Conservation (phyloP, 805 yeast species). For the Isabelozyma heimii region DNA sequence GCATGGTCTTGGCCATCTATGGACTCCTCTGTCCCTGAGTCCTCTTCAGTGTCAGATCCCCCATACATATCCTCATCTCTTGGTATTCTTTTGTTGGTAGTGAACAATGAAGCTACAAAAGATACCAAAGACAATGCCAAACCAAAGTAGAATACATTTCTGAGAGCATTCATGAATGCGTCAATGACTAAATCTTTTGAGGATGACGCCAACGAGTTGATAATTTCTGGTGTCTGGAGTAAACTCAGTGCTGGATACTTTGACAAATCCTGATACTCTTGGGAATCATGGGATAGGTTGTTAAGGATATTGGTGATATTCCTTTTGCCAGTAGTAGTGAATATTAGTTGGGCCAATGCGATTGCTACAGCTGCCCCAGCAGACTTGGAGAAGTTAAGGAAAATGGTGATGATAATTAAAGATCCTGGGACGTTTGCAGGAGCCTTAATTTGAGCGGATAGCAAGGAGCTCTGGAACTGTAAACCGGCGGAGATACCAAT, state of each 20-base stretch:
- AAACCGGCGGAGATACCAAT: slow-evolving; percentile 35
- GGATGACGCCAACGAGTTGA: slow-evolving; percentile 20
- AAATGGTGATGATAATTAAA: slow-evolving; percentile 31
- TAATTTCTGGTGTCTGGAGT: slow-evolving; percentile 24
- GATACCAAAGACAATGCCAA: slow-evolving; percentile 33
- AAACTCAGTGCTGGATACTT: slow-evolving; percentile 11
- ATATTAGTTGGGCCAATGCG: slow-evolving; percentile 29
- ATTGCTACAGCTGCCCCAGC: slow-evolving; percentile 32
- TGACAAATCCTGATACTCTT: slow-evolving; percentile 11
- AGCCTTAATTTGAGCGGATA: slow-evolving; percentile 36
- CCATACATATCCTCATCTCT: slow-evolving; percentile 17
- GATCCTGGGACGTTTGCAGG: slow-evolving; percentile 35
- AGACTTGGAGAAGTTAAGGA: slow-evolving; percentile 30
- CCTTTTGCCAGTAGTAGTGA: slow-evolving; percentile 15
- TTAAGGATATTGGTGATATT: slow-evolving; percentile 11
- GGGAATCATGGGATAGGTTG: slow-evolving; percentile 6
- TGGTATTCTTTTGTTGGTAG: slow-evolving; percentile 44
- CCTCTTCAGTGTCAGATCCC: slow-evolving; percentile 7
- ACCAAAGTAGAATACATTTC: slow-evolving; percentile 38
- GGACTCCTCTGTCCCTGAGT: slow-evolving; percentile 2
- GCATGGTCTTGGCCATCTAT: neutral
- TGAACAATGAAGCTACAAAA: slow-evolving; percentile 30
- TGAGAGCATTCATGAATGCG: slow-evolving; percentile 36
- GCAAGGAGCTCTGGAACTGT: slow-evolving; percentile 33
- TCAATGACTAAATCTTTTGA: slow-evolving; percentile 20